Conservation (phyloP, 164 flowering plant genomes). For the Tinospora cordifolia region DNA sequence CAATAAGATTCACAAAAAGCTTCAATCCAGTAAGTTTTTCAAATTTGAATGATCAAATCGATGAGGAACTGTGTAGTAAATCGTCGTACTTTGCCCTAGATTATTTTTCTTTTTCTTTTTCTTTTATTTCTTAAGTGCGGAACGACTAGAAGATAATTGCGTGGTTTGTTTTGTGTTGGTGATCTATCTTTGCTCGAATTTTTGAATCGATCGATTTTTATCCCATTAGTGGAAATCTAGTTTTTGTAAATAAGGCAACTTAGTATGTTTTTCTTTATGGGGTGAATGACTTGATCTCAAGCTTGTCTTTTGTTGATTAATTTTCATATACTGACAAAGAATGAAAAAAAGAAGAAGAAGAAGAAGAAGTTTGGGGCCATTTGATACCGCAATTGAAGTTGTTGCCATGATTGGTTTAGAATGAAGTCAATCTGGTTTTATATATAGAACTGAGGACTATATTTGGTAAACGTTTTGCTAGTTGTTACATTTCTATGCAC, state of each 20-base stretch:
- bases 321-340: background rate
- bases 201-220: background rate
- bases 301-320: background rate
- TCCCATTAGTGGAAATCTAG: background rate
- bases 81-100: too few species aligned
- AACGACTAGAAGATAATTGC: background rate
- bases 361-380: background rate
- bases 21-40: constrained; percentile 50
- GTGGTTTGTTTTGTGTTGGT: background rate
- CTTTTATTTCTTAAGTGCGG: background rate
- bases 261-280: background rate
- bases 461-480: background rate
- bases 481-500: background rate
- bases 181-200: background rate
- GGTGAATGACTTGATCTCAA: too few species aligned
- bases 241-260: background rate
- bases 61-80: background rate
- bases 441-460: background rate
- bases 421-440: background rate
- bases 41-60: background rate
- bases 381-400: background rate
- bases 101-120: background rate
- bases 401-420: background rate
- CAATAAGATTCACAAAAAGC: constrained; percentile 86
- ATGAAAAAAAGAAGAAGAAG: background rate